A percentile compares a stretch with the other conserved stretches of the same genome.
Conservation (phyloP, 495 filamentous ascomycete species). For the Trichoderma erinaceum region DNA sequence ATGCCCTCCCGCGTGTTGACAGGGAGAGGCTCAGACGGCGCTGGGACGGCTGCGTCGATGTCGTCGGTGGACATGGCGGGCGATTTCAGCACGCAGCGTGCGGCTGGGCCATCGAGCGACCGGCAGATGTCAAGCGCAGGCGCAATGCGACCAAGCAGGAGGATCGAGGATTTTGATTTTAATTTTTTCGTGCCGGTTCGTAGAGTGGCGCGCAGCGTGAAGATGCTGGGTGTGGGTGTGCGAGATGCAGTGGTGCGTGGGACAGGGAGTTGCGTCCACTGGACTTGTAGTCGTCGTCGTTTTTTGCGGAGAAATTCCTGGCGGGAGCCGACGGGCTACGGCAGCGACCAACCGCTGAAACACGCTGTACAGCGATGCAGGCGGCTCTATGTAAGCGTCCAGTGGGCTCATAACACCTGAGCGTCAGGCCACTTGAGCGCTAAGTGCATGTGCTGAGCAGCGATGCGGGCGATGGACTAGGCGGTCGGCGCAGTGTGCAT, state of each 20-base stretch:
- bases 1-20: not conserved
- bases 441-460: constrained; percentile 8
- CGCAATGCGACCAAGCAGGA: constrained; percentile 2
- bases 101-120: constrained; percentile 13
- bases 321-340: not conserved
- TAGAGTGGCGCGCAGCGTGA: not conserved
- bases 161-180: not conserved
- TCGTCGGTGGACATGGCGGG: constrained; percentile 16
- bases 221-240: constrained; percentile 11
- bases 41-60: not conserved
- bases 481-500: not conserved
- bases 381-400: not conserved
- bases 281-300: not conserved
- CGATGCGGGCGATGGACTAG: not conserved
- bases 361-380: not conserved
- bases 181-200: not conserved
- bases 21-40: not conserved
- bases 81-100: constrained; percentile 9
- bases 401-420: constrained; percentile 6
- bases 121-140: not conserved
- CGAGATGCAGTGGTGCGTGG: constrained; percentile 6
- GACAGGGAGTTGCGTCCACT: constrained; percentile 13
- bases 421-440: constrained; percentile 10
- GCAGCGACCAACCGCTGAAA: not conserved
- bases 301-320: constrained; percentile 6